Percentiles rank a stretch among this genome's conserved stretches.
Evolutionary conservation across 2,329 filamentous ascomycete genomes (phyloP).

Genomic region (Cladosporium phlei): DNA sequence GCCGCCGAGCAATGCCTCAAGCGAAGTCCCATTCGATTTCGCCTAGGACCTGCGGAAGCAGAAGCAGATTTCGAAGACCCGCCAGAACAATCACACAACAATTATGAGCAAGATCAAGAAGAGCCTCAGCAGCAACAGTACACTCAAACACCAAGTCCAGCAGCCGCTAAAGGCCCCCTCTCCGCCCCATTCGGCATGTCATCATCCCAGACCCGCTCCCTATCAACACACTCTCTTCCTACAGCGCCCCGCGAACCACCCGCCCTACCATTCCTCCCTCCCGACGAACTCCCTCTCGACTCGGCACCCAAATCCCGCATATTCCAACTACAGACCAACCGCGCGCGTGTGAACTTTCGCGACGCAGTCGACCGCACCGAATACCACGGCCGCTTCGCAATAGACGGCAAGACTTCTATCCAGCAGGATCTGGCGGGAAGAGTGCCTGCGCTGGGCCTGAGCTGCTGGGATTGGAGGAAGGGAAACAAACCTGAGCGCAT

Average conservation of each 20-base stretch:
- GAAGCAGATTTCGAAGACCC: constrained; percentile 1
- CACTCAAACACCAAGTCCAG: background rate
- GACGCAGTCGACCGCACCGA: constrained; percentile 36
- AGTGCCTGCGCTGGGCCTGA: constrained; percentile 39
- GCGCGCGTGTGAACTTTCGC: constrained; percentile 36
- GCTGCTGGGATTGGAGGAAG: constrained; percentile 33
- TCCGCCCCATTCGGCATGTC: constrained; percentile 14
- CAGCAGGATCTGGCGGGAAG: constrained; percentile 35
- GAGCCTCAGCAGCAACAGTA: background rate
- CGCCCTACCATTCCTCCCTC: background rate
- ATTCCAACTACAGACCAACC: constrained; percentile 41
- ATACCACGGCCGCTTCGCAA: constrained; percentile 29
- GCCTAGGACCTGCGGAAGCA: constrained; percentile 29
- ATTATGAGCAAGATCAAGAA: background rate
- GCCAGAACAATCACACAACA: background rate
- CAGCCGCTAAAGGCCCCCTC: background rate
- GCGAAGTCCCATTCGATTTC: constrained; percentile 44
- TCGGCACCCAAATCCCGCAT: constrained; percentile 19
- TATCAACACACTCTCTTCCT: constrained; percentile 17
- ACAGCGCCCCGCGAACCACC: constrained; percentile 2
- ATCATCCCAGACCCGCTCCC: constrained; percentile 16
- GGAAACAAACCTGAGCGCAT: constrained; percentile 34
- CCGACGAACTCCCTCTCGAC: constrained; percentile 13
- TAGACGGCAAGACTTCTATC: constrained; percentile 25
- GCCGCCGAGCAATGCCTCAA: constrained; percentile 40